Percentiles rank a stretch among this genome's conserved stretches.
phyloP scores from a whole-genome alignment of 1,284 basidiomycete species.

The Athelia psychrophila region DNA sequence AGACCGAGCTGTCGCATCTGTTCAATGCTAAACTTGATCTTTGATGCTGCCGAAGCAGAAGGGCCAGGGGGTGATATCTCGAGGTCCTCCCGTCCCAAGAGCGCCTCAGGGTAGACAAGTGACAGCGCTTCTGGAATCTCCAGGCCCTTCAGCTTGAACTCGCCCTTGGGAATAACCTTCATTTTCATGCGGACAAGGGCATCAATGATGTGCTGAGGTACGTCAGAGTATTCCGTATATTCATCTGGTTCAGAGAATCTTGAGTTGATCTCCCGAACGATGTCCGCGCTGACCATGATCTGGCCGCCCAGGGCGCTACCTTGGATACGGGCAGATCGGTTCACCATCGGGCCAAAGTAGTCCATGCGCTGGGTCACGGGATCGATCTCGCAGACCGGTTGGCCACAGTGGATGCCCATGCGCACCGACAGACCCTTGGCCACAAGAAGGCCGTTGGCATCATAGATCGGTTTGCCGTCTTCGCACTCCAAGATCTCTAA shows the following conservation, averaged over 20 bases:
- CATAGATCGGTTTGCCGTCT: conserved; percentile 84
- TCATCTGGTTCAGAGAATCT: conserved; percentile 52
- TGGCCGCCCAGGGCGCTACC: conserved; percentile 90
- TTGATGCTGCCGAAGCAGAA: conserved; percentile 42
- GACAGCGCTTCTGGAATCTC: conserved; percentile 89
- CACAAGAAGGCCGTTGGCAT: conserved; percentile 69
- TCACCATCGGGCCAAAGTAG: conserved; percentile 94
- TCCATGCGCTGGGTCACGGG: conserved; percentile 97
- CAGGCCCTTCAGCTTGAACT: conserved; percentile 91
- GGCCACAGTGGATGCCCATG: conserved; percentile 97
- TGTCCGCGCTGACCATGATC: conserved; percentile 91
- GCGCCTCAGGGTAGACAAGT: conserved; percentile 76
- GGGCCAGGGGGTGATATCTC: conserved; percentile 45
- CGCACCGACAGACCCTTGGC: conserved; percentile 91
- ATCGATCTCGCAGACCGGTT: conserved; percentile 90
- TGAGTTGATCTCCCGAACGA: conserved; percentile 81
- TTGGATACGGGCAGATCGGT: conserved; percentile 86
- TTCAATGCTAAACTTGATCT: conserved; percentile 69
- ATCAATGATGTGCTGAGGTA: conserved; percentile 57
- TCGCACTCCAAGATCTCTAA: conserved; percentile 91
- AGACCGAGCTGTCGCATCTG: conserved; percentile 79
- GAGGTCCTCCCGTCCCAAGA: conserved; percentile 74
- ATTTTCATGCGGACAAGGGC: conserved; percentile 77
- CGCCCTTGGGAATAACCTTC: conserved; percentile 77
- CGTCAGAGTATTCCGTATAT: conserved; percentile 54